Base-by-base conservation (phyloP, 2,329 filamentous ascomycete species). In the Didymella keratinophila region DNA sequence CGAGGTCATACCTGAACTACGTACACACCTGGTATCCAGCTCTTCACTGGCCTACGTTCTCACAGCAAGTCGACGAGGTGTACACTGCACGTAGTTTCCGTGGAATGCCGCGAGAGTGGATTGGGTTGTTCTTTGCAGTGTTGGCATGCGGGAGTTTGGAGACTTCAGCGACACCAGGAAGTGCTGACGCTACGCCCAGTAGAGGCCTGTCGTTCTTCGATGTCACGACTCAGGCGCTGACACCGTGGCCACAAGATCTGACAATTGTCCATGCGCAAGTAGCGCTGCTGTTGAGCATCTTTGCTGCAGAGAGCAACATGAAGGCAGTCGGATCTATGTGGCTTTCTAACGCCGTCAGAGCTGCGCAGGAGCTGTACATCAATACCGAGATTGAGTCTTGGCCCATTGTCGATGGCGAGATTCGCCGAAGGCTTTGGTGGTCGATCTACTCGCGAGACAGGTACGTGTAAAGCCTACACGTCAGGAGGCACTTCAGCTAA, bases 361-460 rank as follows among this genome's bases (percentile, higher is more conserved):
- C 90, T 51, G 90, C 90, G 0, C 94, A 98, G 73, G 91, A 95
- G 65, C 82, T 97, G 44, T 91, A 91, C 0, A 81, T 98, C 10
- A 89, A 97, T 69, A 81, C 86, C 7, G 91, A 96, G 68, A 86
- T 86, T 1, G 89, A 89, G 0, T 84, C 88, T 0, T 92, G 89
- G 83, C 84, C 90, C 2, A 83, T 87, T 1, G 81, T 96, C 14
- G 93, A 97, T 69, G 86, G 86, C 11, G 94, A 98, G 76, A 93
- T 94, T 87, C 87, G 93, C 53, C 87, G 91, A 60, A 85, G 93
- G 54, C 86, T 95, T 2, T 99, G 94, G 94, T 99, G 95, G 93
- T 87, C 91, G 14, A 86, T 97, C 56, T 98, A 98, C 77, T 87
- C 92, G 43, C 87, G 93, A 79, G 95, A 99, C 78, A 87, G 93